Percentiles rank a stretch among this genome's conserved stretches.
phyloP scores from a whole-genome alignment of 495 filamentous ascomycete genomes.

The Xylaria sp. region DNA sequence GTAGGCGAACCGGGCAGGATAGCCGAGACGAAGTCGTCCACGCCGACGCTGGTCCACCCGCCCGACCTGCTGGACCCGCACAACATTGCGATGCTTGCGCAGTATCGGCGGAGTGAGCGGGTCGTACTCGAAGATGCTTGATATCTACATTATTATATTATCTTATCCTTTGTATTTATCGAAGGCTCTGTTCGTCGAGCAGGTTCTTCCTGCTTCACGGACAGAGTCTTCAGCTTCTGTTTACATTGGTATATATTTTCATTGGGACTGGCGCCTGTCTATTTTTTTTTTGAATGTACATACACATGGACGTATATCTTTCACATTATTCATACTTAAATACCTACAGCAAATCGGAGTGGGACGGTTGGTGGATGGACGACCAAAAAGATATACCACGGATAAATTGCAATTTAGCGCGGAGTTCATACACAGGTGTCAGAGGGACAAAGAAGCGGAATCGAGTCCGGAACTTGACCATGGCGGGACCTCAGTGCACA shows the following conservation, averaged over 20 bases:
- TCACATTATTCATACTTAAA: background rate
- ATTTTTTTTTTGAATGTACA: constrained; percentile 3
- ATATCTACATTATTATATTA: background rate
- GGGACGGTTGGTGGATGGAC: background rate
- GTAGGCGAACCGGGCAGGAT: constrained; percentile 40
- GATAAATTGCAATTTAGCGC: constrained; percentile 25
- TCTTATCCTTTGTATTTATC: background rate
- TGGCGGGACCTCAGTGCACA: background rate
- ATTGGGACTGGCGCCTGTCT: background rate
- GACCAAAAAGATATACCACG: background rate
- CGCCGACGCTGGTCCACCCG: constrained; percentile 46
- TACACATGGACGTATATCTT: background rate
- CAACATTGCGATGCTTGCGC: constrained; percentile 20
- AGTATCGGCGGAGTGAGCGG: constrained; percentile 56
- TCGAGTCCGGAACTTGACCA: constrained; percentile 38
- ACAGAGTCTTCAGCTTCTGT: background rate
- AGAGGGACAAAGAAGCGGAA: background rate
- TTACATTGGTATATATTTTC: constrained; percentile 14
- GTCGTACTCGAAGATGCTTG: constrained; percentile 50
- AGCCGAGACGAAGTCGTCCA: constrained; percentile 46
- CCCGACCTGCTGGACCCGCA: constrained; percentile 27
- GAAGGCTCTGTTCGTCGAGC: background rate
- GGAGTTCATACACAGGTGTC: constrained; percentile 25
- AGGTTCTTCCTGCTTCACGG: too few species aligned
- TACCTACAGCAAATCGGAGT: background rate